Conservation (phyloP, 441 rosid species). For the Brassica balearica region DNA sequence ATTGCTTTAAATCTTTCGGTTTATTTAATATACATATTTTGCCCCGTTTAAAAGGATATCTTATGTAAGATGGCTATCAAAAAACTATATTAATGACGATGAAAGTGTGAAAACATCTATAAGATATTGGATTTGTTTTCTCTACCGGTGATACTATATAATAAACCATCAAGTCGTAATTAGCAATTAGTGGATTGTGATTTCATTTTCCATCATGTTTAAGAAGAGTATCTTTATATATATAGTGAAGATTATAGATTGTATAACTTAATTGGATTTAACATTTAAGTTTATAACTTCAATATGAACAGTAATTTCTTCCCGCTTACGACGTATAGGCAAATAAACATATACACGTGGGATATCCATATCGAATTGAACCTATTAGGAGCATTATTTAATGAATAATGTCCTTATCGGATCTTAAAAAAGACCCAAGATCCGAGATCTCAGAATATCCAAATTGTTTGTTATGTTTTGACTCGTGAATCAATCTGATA, state of each 20-base stretch:
- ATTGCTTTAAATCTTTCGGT: slow-evolving; percentile 6
- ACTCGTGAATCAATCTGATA: too few relatives aligned
- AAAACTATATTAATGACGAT: slow-evolving; percentile 11
- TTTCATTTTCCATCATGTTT: slow-evolving; percentile 11
- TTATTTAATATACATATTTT: too few relatives aligned
- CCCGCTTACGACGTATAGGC: background rate
- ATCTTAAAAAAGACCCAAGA: too few relatives aligned
- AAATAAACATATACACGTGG: background rate
- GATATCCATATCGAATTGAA: too few relatives aligned
- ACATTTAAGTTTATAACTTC: background rate
- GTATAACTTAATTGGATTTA: background rate
- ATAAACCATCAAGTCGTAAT: slow-evolving; percentile 11
- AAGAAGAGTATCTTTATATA: background rate
- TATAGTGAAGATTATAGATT: background rate
- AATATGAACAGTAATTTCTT: background rate
- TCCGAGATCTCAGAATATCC: too few relatives aligned
- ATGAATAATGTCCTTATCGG: too few relatives aligned
- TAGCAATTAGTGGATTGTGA: background rate
- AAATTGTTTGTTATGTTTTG: too few relatives aligned
- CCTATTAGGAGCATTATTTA: too few relatives aligned
- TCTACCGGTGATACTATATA: slow-evolving; percentile 8
- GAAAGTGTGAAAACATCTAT: slow-evolving; percentile 31
- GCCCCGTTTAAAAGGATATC: too few relatives aligned
- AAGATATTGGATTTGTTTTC: slow-evolving; percentile 23
- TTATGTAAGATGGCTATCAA: slow-evolving; percentile 29